Evolutionary conservation across 129 eudicot genomes (phyloP), one percentile per base, ranked within the genome.

Genomic region (Ambrosia trifida): DNA sequence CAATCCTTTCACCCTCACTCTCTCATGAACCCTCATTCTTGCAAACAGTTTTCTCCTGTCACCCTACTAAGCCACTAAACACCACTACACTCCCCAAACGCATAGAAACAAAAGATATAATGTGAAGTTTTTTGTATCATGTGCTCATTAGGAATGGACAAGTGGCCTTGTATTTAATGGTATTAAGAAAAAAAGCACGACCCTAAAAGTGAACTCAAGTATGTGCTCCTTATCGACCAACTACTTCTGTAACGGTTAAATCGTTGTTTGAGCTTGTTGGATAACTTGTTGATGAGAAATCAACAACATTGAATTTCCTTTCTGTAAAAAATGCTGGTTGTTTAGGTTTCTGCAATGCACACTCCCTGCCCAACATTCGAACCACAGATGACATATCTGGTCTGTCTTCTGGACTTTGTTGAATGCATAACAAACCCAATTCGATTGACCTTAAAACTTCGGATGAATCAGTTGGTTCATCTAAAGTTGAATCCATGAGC

Each of bases 401-500:
- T 4, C 64, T 58, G 41, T 58, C 64, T 58, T 58, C 64, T 31
- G 64, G 64, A 58, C 64, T 58, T 58, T 58, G 16, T 58, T 58
- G 64, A 58, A 58, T 41, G 0, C 64, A 58, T 58, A 58, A 30
- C 18, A 58, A 58, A 4, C 64, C 64, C 8, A 58, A 18, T 58
- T 58, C 41, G 1, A 58, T 58, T 58, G 64, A 5, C 30, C 64
- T 58, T 58, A 58, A 2, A 4, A 58, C 41, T 58, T 58, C 41
- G 9, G 10, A 58, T 12, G 64, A 17, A 58, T 58, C 19, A 1
- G 17, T 58, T 58, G 64, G 64, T 30, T 58, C 41, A 11, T 58
- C 64, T 58, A 58, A 4, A 31, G 64, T 11, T 58, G 64, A 58
- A 58, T 58, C 64, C 5, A 12, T 3, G 19, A 58, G 41, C 41